Percentiles rank a stretch among this genome's conserved stretches.
phyloP scores from a whole-genome alignment of 1,139 yeast genomes.

The Diutina siamensis region DNA sequence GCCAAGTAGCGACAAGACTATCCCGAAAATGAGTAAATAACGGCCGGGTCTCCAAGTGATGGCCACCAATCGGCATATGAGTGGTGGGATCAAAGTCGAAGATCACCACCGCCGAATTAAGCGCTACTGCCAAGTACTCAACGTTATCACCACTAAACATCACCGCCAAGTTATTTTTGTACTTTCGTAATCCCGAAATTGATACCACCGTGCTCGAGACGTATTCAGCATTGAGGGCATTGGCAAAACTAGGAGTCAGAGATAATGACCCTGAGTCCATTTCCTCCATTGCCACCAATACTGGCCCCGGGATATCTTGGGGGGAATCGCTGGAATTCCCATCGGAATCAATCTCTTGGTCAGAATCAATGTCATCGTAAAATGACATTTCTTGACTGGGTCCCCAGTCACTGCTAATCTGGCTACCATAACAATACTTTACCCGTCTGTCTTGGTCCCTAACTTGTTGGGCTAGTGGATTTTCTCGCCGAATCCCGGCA shows the following conservation, averaged over 20 bases:
- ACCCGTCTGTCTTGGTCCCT: conserved; percentile 8
- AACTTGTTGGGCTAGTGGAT: conserved; percentile 4
- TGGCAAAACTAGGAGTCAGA: conserved; percentile 5
- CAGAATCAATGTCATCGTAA: too few relatives aligned
- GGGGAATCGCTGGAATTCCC: too few relatives aligned
- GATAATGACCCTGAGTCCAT: too few relatives aligned
- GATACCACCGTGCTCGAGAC: too few relatives aligned
- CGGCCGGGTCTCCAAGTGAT: conserved; percentile 32
- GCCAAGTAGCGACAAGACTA: conserved; percentile 34
- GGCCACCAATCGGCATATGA: conserved; percentile 15
- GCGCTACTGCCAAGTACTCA: conserved; percentile 18
- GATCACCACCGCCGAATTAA: conserved; percentile 20
- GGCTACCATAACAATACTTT: not conserved
- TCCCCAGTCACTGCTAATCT: not conserved
- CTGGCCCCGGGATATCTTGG: too few relatives aligned
- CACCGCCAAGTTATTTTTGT: conserved; percentile 9
- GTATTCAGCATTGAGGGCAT: conserved; percentile 4
- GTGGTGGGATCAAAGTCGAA: conserved; percentile 17
- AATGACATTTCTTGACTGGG: too few relatives aligned
- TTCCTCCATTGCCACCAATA: too few relatives aligned
- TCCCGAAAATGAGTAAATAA: conserved; percentile 25
- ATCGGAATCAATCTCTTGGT: too few relatives aligned
- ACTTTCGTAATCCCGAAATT: conserved; percentile 8
- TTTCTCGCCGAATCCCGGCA: not conserved
- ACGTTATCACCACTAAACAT: conserved; percentile 5